Base-by-base conservation (phyloP, 202 grass and related monocot genomes). In the Hordeum pubiflorum region DNA sequence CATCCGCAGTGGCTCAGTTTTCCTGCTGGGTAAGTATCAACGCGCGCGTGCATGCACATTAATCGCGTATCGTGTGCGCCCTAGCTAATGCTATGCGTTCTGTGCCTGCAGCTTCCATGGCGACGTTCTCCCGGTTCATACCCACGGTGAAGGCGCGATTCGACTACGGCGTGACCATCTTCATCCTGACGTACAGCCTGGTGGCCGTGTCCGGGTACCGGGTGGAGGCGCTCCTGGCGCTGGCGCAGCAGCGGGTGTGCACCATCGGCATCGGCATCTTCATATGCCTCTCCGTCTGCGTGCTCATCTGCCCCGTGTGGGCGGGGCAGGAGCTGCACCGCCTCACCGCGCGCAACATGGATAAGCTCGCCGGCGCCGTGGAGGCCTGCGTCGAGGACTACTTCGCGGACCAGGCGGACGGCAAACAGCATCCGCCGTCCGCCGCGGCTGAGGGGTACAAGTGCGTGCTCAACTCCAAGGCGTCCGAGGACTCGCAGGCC, bases 401-500 rank as follows among this genome's bases (percentile, higher is more conserved):
- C 57, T 93, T 93, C 78, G 29, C 39, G 15, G 46, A 40, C 21
- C 38, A 43, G 14, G 77, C 31, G 4, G 63, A 80, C n/a, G 57
- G 69, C 4, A 48, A 9, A 10, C 44, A 48, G 4, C 64, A 55
- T 22, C 55, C 10, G 33, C 22, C 36, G 34, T 87, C 87, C 12
- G 58, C 50, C 3, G 86, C 79, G 58, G 85, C 75, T 14, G 85
- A 92, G 4, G 89, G 83, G 52, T 92, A 90, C 89, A 90, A 83
- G 86, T 87, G 86, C 46, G 89, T 92, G 59, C 85, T 97, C 38
- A 83, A 87, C 69, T 88, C 94, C 32, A 97, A 92, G 86, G 89
- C 87, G 40, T 87, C 87, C n/a, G 94, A 97, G 79, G 94, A 97
- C 79, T 71, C 89, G 12, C 91, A 92, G 82, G 89, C 86, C 17